Percentiles rank a stretch among this genome's conserved stretches.
phyloP scores from a whole-genome alignment of 1,139 yeast species.

The Candida freyschussii region DNA sequence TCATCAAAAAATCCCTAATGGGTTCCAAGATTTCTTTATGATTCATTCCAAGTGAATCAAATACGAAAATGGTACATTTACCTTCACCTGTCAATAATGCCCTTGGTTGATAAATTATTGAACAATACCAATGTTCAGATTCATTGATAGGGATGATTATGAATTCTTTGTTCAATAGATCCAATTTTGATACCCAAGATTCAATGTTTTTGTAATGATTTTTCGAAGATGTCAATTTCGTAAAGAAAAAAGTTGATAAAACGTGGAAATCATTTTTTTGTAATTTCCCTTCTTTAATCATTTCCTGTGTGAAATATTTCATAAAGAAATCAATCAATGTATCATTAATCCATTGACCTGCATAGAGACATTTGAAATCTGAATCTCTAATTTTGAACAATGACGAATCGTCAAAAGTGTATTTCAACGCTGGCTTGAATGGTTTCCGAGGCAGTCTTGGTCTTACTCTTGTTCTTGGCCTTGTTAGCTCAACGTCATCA shows the following conservation, averaged over 20 bases:
- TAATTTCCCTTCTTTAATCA: conserved; percentile 8
- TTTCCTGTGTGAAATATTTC: conserved; percentile 46
- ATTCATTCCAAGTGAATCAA: conserved; percentile 70
- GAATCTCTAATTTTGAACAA: conserved; percentile 47
- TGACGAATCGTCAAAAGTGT: conserved; percentile 44
- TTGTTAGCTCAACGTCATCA: conserved; percentile 3
- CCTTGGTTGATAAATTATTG: conserved; percentile 51
- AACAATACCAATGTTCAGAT: conserved; percentile 83
- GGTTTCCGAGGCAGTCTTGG: conserved; percentile 18
- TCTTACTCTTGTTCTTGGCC: conserved; percentile 1
- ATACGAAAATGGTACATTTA: conserved; percentile 48
- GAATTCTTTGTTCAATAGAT: conserved; percentile 54
- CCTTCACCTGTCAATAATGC: conserved; percentile 20
- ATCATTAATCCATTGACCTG: conserved; percentile 75
- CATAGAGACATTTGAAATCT: conserved; percentile 65
- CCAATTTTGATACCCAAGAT: conserved; percentile 75
- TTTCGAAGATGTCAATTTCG: conserved; percentile 46
- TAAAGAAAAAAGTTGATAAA: conserved; percentile 81
- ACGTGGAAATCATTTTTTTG: conserved; percentile 45
- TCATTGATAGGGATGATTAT: conserved; percentile 82
- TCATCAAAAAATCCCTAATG: conserved; percentile 57
- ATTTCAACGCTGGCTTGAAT: conserved; percentile 50
- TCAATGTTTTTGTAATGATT: conserved; percentile 56
- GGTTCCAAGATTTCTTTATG: conserved; percentile 53
- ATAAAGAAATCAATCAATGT: conserved; percentile 68